A percentile compares a stretch with the other conserved stretches of the same genome.
phyloP scores from a whole-genome alignment of 2,329 filamentous ascomycete genomes.

The Pestalotiopsis sp. region DNA sequence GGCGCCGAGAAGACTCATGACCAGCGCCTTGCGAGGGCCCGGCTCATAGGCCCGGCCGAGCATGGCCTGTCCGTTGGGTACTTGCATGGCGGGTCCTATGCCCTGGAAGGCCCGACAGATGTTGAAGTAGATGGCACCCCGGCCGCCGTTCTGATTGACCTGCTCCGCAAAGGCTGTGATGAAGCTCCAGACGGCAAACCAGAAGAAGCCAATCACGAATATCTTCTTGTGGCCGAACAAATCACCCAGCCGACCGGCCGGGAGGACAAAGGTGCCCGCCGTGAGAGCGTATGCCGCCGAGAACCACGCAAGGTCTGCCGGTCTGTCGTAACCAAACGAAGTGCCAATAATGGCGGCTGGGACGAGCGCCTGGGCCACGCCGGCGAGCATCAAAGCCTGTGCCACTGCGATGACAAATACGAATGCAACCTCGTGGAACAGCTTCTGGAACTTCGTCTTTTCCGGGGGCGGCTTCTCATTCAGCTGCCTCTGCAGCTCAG shows the following conservation, averaged over 20 bases:
- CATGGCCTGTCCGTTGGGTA: constrained; percentile 57
- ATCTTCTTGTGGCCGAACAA: constrained; percentile 50
- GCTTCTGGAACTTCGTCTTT: not conserved
- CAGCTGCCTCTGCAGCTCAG: not conserved
- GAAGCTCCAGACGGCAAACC: constrained; percentile 50
- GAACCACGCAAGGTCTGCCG: constrained; percentile 46
- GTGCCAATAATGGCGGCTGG: constrained; percentile 39
- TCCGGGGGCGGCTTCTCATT: not conserved
- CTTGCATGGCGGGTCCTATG: constrained; percentile 51
- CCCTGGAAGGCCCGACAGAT: constrained; percentile 46
- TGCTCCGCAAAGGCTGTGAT: constrained; percentile 39
- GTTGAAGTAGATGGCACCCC: constrained; percentile 39
- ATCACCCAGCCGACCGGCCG: constrained; percentile 50
- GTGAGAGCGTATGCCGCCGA: constrained; percentile 50
- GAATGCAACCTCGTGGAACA: constrained; percentile 1
- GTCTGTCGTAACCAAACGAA: constrained; percentile 38
- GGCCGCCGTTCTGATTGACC: constrained; percentile 33
- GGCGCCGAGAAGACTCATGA: constrained; percentile 34
- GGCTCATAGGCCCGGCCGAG: constrained; percentile 48
- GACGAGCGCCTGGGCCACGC: constrained; percentile 29
- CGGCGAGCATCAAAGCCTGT: constrained; percentile 7
- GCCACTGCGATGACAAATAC: constrained; percentile 2
- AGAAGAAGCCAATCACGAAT: constrained; percentile 48
- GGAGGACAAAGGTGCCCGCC: constrained; percentile 51
- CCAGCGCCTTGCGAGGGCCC: constrained; percentile 32